A percentile compares a stretch with the other conserved stretches of the same genome.
Conservation (phyloP, 495 filamentous ascomycete species). For the Aspergillus baeticus region DNA sequence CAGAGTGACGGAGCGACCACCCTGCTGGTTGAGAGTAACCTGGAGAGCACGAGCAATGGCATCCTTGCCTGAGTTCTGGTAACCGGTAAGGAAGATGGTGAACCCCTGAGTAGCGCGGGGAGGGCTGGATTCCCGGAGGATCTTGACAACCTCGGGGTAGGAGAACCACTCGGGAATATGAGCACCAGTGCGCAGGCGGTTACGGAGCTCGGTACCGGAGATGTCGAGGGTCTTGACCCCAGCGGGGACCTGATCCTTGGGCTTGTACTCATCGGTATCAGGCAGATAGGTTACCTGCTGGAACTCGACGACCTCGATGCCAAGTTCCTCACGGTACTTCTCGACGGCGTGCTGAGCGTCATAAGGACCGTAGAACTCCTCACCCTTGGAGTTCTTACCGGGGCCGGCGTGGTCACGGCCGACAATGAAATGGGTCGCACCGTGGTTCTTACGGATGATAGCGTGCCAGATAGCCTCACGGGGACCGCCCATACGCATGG, state of each 20-base stretch:
- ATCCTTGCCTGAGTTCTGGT: conserved; percentile 95
- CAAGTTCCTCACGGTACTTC: conserved; percentile 93
- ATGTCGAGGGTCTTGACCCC: conserved; percentile 93
- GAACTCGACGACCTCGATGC: conserved; percentile 98
- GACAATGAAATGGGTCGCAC: conserved; percentile 98
- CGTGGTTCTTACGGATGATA: conserved; percentile 99
- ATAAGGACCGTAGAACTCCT: conserved; percentile 97
- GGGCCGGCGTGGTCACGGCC: conserved; percentile 97
- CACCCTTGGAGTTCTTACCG: conserved; percentile 92
- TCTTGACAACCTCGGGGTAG: conserved; percentile 96
- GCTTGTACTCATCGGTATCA: conserved; percentile 93
- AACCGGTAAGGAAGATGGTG: conserved; percentile 97
- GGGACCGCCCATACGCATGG: conserved; percentile 99
- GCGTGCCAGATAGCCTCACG: conserved; percentile 99
- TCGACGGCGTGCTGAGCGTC: conserved; percentile 97
- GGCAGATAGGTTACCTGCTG: conserved; percentile 99
- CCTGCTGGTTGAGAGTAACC: conserved; percentile 97
- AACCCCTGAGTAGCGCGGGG: conserved; percentile 88
- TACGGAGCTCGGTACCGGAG: conserved; percentile 91
- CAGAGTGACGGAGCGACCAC: conserved; percentile 89
- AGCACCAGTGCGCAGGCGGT: conserved; percentile 80
- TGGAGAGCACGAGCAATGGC: conserved; percentile 92
- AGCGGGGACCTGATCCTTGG: conserved; percentile 80
- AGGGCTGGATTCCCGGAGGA: conserved; percentile 92
- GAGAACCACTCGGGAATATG: conserved; percentile 99